Evolutionary conservation across 192 early-diverging fungal genomes (phyloP).

Genomic region (Cetraspora pellucida): DNA sequence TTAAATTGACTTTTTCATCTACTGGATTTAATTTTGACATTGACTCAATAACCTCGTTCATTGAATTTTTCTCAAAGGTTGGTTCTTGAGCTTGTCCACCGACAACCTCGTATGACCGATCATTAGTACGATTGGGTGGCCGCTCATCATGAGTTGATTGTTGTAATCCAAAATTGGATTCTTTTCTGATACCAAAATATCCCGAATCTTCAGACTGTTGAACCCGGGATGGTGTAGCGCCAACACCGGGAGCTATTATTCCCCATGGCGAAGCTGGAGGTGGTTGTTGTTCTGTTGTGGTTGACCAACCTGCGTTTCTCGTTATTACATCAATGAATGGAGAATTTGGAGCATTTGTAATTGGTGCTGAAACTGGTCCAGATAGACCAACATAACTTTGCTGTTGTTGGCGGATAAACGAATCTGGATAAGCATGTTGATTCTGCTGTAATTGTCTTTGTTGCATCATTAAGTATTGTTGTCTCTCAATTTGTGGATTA

Average conservation of each 20-base stretch:
- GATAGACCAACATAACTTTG: constrained; percentile 30
- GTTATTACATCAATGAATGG: constrained; percentile 32
- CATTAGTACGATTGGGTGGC: constrained; percentile 43
- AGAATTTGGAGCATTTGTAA: constrained; percentile 36
- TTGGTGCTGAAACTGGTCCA: constrained; percentile 35
- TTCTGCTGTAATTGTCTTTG: constrained; percentile 33
- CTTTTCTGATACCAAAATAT: constrained; percentile 30
- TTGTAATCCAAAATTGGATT: constrained; percentile 9
- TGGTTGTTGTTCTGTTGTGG: constrained; percentile 14
- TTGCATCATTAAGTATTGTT: constrained; percentile 42
- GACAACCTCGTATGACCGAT: constrained; percentile 32
- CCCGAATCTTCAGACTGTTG: constrained; percentile 41
- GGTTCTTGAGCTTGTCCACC: constrained; percentile 47
- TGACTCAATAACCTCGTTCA: constrained; percentile 38
- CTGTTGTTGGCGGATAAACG: constrained; percentile 40
- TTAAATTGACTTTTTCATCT: background rate
- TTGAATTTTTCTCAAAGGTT: constrained; percentile 42
- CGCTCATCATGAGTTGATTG: constrained; percentile 40
- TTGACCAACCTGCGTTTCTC: constrained; percentile 12
- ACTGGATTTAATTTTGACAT: background rate
- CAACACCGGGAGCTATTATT: constrained; percentile 31
- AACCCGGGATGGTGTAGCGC: constrained; percentile 41
- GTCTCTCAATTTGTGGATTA: constrained; percentile 45
- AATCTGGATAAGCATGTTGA: constrained; percentile 37
- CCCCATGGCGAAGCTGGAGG: constrained; percentile 40